phyloP scores from a whole-genome alignment of 192 early-diverging fungal genomes.

The Coemansia sp. region DNA sequence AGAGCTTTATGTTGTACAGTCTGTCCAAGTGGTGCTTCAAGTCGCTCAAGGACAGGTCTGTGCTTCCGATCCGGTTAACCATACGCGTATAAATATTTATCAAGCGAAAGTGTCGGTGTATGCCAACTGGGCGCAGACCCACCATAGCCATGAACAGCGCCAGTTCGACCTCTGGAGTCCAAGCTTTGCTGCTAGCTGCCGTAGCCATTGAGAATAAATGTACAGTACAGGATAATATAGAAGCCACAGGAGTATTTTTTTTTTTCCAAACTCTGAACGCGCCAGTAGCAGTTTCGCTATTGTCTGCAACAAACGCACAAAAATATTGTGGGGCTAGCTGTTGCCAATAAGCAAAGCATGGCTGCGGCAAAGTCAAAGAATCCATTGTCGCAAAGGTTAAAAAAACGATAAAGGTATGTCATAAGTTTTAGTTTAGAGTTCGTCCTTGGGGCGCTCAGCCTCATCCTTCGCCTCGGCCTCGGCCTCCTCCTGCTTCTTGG shows the following conservation, averaged over 20 bases:
- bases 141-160: slow-evolving; percentile 52
- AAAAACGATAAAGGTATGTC: neutral
- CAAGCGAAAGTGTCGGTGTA: slow-evolving; percentile 52
- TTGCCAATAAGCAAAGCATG: too few species aligned
- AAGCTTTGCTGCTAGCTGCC: neutral
- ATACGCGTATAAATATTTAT: slow-evolving; percentile 52
- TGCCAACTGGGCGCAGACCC: slow-evolving; percentile 50
- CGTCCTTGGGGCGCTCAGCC: slow-evolving; percentile 48
- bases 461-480: slow-evolving; percentile 19
- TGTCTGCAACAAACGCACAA: neutral
- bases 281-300: neutral
- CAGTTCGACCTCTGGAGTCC: slow-evolving; percentile 48
- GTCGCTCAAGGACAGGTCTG: slow-evolving; percentile 27
- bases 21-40: slow-evolving; percentile 30
- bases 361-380: too few species aligned
- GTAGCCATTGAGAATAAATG: neutral
- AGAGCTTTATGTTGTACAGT: slow-evolving; percentile 38
- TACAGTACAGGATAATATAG: neutral
- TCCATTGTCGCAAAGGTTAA: neutral
- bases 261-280: neutral
- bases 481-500: slow-evolving; percentile 30
- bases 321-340: neutral
- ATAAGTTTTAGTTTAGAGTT: slow-evolving; percentile 30
- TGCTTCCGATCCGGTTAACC: slow-evolving; percentile 25
- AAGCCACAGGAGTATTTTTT: neutral